A percentile compares a stretch with the other conserved stretches of the same genome.
Conservation (phyloP, 495 filamentous ascomycete species). For the Endocarpon pusillum region DNA sequence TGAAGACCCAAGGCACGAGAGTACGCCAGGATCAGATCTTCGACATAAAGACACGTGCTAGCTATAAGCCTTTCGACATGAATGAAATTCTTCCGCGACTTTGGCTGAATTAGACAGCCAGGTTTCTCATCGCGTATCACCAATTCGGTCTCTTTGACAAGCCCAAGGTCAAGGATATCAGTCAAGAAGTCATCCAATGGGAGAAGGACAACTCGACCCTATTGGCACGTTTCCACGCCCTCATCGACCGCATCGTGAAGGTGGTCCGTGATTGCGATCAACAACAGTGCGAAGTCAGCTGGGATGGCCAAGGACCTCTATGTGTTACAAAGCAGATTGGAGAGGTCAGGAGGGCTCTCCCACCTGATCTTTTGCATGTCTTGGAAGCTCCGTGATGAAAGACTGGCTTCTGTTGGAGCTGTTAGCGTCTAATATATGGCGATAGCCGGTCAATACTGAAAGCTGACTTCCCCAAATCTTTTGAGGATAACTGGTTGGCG, state of each 20-base stretch:
- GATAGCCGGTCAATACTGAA: too few species aligned
- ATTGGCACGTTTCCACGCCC: slow-evolving; percentile 1
- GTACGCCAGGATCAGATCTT: slow-evolving; percentile 41
- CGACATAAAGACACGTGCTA: slow-evolving; percentile 48
- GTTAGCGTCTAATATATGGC: too few species aligned
- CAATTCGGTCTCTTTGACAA: slow-evolving; percentile 5
- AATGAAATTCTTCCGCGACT: slow-evolving; percentile 5
- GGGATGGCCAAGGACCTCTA: slow-evolving; percentile 9
- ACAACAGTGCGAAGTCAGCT: slow-evolving; percentile 11
- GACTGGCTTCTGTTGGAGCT: too few species aligned
- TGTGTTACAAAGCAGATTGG: slow-evolving; percentile 8
- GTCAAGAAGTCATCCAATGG: slow-evolving; percentile 1
- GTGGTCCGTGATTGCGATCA: slow-evolving; percentile 6
- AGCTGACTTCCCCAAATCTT: too few species aligned
- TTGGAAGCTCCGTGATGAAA: too few species aligned
- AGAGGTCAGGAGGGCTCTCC: slow-evolving; percentile 7
- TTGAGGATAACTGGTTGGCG: too few species aligned
- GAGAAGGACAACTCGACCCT: slow-evolving; percentile 3
- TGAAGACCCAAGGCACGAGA: too few species aligned
- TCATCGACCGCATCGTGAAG: slow-evolving; percentile 11
- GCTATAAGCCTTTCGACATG: slow-evolving; percentile 2
- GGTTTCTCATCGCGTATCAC: slow-evolving; percentile 7
- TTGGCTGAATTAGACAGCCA: slow-evolving; percentile 4
- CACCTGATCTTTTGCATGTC: slow-evolving; percentile 6
- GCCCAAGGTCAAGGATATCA: neutral